A percentile compares a stretch with the other conserved stretches of the same genome.
Conservation (phyloP, 176 grass and related monocot genomes). For the Oryza rufipogon region DNA sequence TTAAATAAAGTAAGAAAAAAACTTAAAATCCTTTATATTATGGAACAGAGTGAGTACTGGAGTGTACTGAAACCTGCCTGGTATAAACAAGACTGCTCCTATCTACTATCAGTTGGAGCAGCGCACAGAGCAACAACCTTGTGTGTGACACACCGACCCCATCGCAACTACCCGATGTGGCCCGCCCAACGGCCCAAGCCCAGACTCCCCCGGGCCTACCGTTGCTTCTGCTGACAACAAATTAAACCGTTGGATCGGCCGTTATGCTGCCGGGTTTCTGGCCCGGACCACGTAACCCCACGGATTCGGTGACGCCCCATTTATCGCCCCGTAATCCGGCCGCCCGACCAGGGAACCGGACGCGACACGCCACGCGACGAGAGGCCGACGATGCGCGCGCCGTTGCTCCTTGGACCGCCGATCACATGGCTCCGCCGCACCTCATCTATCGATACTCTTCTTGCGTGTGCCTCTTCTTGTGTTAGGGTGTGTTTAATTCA, state of each 20-base stretch:
- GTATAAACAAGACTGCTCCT: not conserved
- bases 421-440: slow-evolving; percentile 30
- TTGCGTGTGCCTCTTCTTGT: too few relatives aligned
- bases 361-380: not conserved
- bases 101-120: too few relatives aligned
- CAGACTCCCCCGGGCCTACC: not conserved
- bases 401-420: not conserved
- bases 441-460: too few relatives aligned
- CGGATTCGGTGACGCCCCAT: not conserved
- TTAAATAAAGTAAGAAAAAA: too few relatives aligned
- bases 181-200: slow-evolving; percentile 10
- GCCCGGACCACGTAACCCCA: slow-evolving; percentile 24
- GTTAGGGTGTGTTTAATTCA: too few relatives aligned
- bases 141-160: not conserved
- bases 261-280: slow-evolving; percentile 35
- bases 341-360: not conserved
- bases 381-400: not conserved
- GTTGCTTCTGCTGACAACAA: not conserved
- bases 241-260: slow-evolving; percentile 23
- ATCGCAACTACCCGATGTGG: slow-evolving; percentile 26
- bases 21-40: too few relatives aligned
- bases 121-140: too few relatives aligned
- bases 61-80: not conserved
- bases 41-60: too few relatives aligned
- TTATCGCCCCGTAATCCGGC: not conserved